These are phyloP conservation scores for Coprinopsis cinerea DNA, from an alignment of 768 basidiomycete genomes.

Conservation along the genomic window DNA sequence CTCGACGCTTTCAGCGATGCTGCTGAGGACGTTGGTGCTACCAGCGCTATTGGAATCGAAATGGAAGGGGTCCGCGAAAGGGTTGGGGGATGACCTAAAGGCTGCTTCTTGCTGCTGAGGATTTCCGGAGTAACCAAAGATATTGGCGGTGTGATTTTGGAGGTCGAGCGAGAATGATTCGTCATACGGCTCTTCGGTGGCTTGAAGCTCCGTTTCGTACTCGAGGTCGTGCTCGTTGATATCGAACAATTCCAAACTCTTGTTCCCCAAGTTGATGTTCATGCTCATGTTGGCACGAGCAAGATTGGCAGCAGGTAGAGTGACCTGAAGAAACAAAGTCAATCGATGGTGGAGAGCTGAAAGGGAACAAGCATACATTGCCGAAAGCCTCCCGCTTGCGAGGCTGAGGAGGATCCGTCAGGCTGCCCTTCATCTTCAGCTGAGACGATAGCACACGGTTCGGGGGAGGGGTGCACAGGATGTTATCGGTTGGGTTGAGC, in stretches of 20 bases:
- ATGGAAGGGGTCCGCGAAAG: constrained; percentile 39
- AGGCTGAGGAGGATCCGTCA: constrained; percentile 64
- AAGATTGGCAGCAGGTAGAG: constrained; percentile 26
- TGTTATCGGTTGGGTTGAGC: constrained; percentile 28
- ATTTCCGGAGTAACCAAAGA: constrained; percentile 28
- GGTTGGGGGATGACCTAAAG: constrained; percentile 19
- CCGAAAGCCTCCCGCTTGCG: constrained; percentile 40
- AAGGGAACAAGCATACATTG: constrained; percentile 26
- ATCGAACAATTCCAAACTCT: constrained; percentile 58
- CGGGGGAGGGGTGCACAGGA: constrained; percentile 63
- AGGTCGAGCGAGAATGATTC: constrained; percentile 33
- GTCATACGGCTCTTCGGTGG: constrained; percentile 26
- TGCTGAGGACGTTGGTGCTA: constrained; percentile 24
- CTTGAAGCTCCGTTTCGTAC: constrained; percentile 33
- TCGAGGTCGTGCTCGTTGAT: constrained; percentile 70
- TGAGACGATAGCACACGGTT: constrained; percentile 49
- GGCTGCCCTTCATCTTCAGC: constrained; percentile 61
- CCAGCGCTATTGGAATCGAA: constrained; percentile 16
- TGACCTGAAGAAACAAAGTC: constrained; percentile 20
- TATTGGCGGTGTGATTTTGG: constrained; percentile 24
- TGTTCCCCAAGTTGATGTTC: constrained; percentile 32
- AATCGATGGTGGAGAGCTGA: constrained; percentile 18
- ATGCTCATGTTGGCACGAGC: constrained; percentile 23
- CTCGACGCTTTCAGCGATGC: constrained; percentile 36
- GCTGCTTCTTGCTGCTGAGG: constrained; percentile 22